Evolutionary conservation across 2,329 filamentous ascomycete genomes (phyloP).

Genomic region (Ambrosiella xylebori): DNA sequence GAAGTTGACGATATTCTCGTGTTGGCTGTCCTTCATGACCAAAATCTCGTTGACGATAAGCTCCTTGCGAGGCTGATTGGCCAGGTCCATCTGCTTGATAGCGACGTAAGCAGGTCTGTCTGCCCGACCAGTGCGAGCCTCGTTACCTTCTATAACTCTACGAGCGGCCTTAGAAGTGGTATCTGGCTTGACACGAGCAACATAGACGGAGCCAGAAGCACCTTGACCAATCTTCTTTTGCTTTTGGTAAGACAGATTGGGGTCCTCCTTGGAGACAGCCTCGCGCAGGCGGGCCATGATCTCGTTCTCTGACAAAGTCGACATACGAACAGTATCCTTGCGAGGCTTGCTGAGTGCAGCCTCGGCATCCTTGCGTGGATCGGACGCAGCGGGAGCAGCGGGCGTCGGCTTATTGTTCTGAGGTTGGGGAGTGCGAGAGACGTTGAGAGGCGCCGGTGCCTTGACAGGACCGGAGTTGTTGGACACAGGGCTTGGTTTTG

Average conservation of each 20-base stretch:
- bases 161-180: conserved; percentile 67
- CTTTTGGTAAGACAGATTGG: conserved; percentile 90
- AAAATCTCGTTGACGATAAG: conserved; percentile 99
- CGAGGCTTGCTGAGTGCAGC: conserved; percentile 73
- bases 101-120: conserved; percentile 56
- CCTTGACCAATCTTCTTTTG: conserved; percentile 99
- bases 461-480: conserved; percentile 20
- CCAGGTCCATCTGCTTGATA: conserved; percentile 99
- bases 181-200: conserved; percentile 82
- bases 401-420: conserved; percentile 36
- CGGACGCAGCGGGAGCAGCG: conserved; percentile 35
- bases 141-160: conserved; percentile 62
- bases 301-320: conserved; percentile 90
- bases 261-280: conserved; percentile 89
- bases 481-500: conserved; percentile 26
- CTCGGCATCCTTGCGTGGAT: conserved; percentile 68
- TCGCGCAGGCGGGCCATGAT: conserved; percentile 93
- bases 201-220: conserved; percentile 93
- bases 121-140: conserved; percentile 31
- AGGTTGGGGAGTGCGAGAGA: conserved; percentile 19
- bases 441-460: conserved; percentile 63
- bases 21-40: conserved; percentile 98
- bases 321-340: conserved; percentile 92
- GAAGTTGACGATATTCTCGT: conserved; percentile 98
- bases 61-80: conserved; percentile 92